These are phyloP conservation scores for Zygosaccharomyces pseudobailii DNA, from an alignment of 1,139 yeast genomes.

Conservation along the genomic window DNA sequence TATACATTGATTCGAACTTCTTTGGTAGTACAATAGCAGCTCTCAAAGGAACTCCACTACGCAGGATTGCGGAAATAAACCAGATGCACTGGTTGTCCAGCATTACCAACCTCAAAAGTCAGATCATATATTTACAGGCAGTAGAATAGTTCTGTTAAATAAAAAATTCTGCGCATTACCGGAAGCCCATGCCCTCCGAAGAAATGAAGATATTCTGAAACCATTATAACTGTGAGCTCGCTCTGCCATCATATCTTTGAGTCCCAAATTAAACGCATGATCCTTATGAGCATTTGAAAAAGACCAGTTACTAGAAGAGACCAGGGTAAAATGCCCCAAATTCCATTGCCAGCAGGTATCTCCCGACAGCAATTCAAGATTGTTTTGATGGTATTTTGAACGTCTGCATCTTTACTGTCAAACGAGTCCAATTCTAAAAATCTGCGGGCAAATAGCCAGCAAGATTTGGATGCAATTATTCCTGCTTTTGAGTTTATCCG, in stretches of 20 bases:
- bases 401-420: slow-evolving; percentile 5
- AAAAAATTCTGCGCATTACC: slow-evolving; percentile 9
- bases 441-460: slow-evolving; percentile 14
- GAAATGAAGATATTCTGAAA: slow-evolving; percentile 12
- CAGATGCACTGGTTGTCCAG: background rate
- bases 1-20: background rate
- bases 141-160: slow-evolving; percentile 10
- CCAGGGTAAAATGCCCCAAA: slow-evolving; percentile 18
- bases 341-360: slow-evolving; percentile 12
- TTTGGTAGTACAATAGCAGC: background rate
- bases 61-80: background rate
- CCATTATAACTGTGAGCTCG: slow-evolving; percentile 18
- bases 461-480: slow-evolving; percentile 11
- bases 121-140: slow-evolving; percentile 10
- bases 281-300: slow-evolving; percentile 10
- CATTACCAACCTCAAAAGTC: background rate
- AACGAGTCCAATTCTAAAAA: slow-evolving; percentile 9
- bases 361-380: slow-evolving; percentile 8
- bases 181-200: slow-evolving; percentile 16
- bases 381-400: slow-evolving; percentile 9
- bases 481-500: slow-evolving; percentile 13
- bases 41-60: background rate
- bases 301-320: slow-evolving; percentile 13
- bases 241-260: slow-evolving; percentile 12
- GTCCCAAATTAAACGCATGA: slow-evolving; percentile 9